phyloP scores from a whole-genome alignment of 495 filamentous ascomycete genomes.

The Astrothelium macrocarpum region DNA sequence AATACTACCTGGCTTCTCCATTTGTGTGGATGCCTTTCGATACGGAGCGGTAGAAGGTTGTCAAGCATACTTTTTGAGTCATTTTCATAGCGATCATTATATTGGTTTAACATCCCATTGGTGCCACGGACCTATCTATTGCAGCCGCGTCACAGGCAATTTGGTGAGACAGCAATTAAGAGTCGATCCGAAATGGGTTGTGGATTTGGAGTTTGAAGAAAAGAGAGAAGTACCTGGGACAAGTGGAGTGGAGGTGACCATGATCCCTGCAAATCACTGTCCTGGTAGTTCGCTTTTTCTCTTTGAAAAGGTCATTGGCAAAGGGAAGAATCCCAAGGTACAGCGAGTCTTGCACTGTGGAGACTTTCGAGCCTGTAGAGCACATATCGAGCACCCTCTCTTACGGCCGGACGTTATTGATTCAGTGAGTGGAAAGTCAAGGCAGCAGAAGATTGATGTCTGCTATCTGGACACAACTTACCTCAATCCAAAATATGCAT shows the following conservation, averaged over 20 bases:
- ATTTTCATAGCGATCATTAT: constrained; percentile 98
- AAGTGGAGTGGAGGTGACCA: constrained; percentile 73
- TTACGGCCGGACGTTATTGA: constrained; percentile 66
- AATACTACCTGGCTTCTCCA: constrained; percentile 81
- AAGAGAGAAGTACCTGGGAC: constrained; percentile 70
- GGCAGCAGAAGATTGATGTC: constrained; percentile 79
- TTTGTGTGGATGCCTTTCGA: constrained; percentile 92
- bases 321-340: constrained; percentile 44
- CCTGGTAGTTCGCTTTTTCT: constrained; percentile 89
- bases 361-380: constrained; percentile 83
- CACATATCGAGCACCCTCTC: constrained; percentile 76
- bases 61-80: constrained; percentile 91
- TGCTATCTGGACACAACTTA: constrained; percentile 99
- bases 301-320: constrained; percentile 68
- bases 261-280: constrained; percentile 96
- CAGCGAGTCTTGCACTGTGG: constrained; percentile 89
- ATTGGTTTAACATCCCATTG: constrained; percentile 79
- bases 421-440: constrained; percentile 53
- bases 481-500: constrained; percentile 88
- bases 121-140: constrained; percentile 93
- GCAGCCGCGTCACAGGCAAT: constrained; percentile 83
- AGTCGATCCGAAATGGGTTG: constrained; percentile 77
- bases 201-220: constrained; percentile 78
- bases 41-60: constrained; percentile 90
- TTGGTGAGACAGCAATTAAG: constrained; percentile 76